Evolutionary conservation across 495 filamentous ascomycete genomes (phyloP).

Genomic region (Neurospora sp.): DNA sequence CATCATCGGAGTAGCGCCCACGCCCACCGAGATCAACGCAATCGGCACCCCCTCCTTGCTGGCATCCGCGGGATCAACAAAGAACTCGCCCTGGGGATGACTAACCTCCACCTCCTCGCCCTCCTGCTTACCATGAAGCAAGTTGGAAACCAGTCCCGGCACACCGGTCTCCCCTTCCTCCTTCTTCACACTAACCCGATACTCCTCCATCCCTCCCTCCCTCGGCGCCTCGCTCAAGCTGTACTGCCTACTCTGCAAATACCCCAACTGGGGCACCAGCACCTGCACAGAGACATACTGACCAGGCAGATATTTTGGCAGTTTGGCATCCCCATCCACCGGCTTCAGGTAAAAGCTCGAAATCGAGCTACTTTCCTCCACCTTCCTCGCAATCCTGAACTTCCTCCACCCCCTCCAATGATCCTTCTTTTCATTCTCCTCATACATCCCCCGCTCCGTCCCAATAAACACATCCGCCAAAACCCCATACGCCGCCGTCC

Average conservation of each 20-base stretch:
- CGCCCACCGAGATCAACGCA: conserved; percentile 59
- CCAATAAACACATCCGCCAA: conserved; percentile 57
- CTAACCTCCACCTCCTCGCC: conserved; percentile 56
- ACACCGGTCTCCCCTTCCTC: conserved; percentile 39
- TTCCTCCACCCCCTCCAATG: conserved; percentile 57
- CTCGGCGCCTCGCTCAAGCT: conserved; percentile 54
- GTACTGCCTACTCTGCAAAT: conserved; percentile 60
- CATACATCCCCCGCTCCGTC: conserved; percentile 51
- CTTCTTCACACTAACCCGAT: conserved; percentile 61
- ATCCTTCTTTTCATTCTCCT: conserved; percentile 29
- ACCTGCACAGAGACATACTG: conserved; percentile 60
- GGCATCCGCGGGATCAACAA: conserved; percentile 31
- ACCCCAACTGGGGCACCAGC: conserved; percentile 45
- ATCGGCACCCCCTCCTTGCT: conserved; percentile 38
- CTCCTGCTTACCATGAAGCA: conserved; percentile 49
- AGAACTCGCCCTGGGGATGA: conserved; percentile 64
- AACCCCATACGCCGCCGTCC: conserved; percentile 53
- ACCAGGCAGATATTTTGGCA: conserved; percentile 54
- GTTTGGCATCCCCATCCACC: conserved; percentile 39
- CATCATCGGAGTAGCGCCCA: conserved; percentile 56
- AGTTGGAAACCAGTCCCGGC: conserved; percentile 58
- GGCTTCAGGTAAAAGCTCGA: conserved; percentile 59
- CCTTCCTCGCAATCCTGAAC: conserved; percentile 52
- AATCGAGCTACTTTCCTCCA: conserved; percentile 46
- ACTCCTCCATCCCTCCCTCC: conserved; percentile 34